phyloP scores from a whole-genome alignment of 192 early-diverging fungal species.

The Jimgerdemannia lactiflua region DNA sequence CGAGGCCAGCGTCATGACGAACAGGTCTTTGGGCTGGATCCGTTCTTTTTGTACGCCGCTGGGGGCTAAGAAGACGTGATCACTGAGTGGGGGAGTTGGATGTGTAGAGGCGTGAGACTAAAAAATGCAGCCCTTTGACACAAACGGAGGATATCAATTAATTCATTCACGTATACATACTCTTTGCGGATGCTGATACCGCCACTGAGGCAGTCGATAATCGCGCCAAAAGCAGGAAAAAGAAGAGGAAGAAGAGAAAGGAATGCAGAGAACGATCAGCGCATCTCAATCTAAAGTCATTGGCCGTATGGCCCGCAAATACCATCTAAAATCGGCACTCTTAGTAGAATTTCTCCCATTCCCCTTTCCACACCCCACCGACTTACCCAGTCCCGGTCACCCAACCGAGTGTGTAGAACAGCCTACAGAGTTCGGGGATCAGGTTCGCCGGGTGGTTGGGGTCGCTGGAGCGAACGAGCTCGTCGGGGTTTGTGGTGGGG shows the following conservation, averaged over 20 bases:
- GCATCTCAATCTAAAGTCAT: too few relatives aligned
- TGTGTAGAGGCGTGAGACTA: background rate
- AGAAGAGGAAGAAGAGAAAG: background rate
- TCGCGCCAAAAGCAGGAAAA: background rate
- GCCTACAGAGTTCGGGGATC: conserved; percentile 88
- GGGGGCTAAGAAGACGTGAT: conserved; percentile 86
- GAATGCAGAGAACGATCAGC: too few relatives aligned
- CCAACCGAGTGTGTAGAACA: conserved; percentile 92
- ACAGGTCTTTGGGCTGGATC: conserved; percentile 81
- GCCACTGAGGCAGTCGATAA: conserved; percentile 37
- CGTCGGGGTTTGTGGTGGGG: conserved; percentile 19
- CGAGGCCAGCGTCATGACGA: conserved; percentile 67
- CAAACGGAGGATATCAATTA: too few relatives aligned
- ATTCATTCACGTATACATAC: conserved; percentile 30
- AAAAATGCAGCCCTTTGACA: too few relatives aligned
- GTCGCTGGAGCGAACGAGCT: conserved; percentile 55
- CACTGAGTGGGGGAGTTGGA: conserved; percentile 22
- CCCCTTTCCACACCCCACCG: conserved; percentile 12
- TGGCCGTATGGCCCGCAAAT: too few relatives aligned
- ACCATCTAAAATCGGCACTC: too few relatives aligned
- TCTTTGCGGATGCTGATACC: conserved; percentile 78
- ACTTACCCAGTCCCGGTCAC: conserved; percentile 87
- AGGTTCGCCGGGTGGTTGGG: conserved; percentile 74
- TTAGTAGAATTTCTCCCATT: too few relatives aligned
- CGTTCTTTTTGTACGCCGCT: conserved; percentile 94